Percentiles rank a stretch among this genome's conserved stretches.
These are phyloP conservation scores for Trypethelium eluteriae DNA, from an alignment of 495 filamentous ascomycete species.

Conservation along the genomic window DNA sequence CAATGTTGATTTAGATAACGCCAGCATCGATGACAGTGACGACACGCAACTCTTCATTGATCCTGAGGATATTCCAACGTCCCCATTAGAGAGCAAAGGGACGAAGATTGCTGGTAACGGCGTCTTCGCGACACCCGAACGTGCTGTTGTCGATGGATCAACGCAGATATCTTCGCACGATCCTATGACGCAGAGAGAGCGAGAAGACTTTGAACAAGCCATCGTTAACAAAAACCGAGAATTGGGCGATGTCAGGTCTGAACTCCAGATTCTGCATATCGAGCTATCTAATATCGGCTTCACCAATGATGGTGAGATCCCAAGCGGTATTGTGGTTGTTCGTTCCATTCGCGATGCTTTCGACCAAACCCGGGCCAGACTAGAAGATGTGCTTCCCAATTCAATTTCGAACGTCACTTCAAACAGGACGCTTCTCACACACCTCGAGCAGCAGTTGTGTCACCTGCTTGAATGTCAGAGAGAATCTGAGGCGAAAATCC, in stretches of 20 bases:
- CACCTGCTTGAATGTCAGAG: constrained; percentile 23
- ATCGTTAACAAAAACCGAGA: constrained; percentile 22
- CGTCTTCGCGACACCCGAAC: background rate
- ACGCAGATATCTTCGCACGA: constrained; percentile 19
- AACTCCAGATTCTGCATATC: constrained; percentile 27
- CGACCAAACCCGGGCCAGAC: constrained; percentile 22
- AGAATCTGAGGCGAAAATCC: constrained; percentile 20
- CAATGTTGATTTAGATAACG: constrained; percentile 11
- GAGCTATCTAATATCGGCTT: constrained; percentile 33
- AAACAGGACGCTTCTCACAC: constrained; percentile 28
- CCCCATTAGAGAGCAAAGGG: constrained; percentile 16
- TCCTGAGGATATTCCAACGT: constrained; percentile 25
- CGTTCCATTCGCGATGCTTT: constrained; percentile 30
- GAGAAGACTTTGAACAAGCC: constrained; percentile 27
- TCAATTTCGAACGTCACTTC: constrained; percentile 19
- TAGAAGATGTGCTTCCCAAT: constrained; percentile 31
- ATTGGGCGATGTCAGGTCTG: constrained; percentile 20
- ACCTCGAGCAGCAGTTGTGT: constrained; percentile 25
- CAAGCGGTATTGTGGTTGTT: constrained; percentile 22
- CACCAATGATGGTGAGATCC: constrained; percentile 10
- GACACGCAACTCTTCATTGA: constrained; percentile 24
- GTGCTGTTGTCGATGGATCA: background rate
- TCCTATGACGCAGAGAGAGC: constrained; percentile 26
- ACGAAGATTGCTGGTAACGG: background rate
- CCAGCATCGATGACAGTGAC: constrained; percentile 21